Conservation (phyloP, 192 early-diverging fungal species). For the Kappamyces sp. region DNA sequence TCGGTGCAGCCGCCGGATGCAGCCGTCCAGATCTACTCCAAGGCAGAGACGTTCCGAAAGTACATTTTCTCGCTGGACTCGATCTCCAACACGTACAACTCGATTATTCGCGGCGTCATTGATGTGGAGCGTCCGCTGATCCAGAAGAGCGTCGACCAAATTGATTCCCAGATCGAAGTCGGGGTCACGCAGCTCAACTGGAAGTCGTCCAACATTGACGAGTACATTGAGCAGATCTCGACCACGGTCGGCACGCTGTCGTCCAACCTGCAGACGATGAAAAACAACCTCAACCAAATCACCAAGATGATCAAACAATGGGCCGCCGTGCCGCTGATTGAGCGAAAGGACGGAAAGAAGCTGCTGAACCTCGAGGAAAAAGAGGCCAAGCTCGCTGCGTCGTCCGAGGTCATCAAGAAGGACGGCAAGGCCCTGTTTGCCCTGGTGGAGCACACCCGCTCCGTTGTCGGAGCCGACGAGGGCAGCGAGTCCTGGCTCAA, state of each 20-base stretch:
- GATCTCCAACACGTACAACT: constrained; percentile 51
- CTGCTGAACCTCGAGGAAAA: constrained; percentile 60
- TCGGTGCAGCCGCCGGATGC: constrained; percentile 40
- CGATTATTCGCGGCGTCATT: constrained; percentile 43
- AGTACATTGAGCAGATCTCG: constrained; percentile 44
- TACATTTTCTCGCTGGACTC: constrained; percentile 58
- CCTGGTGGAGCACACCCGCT: constrained; percentile 45
- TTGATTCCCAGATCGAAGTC: constrained; percentile 48
- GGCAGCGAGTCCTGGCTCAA: constrained; percentile 38
- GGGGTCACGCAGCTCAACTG: constrained; percentile 53
- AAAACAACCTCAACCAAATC: constrained; percentile 57
- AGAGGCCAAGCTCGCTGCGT: constrained; percentile 44
- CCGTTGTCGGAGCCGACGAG: constrained; percentile 39
- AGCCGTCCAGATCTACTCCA: constrained; percentile 47
- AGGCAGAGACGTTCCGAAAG: constrained; percentile 52
- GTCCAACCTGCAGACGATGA: constrained; percentile 46
- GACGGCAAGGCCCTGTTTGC: constrained; percentile 46
- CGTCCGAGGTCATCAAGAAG: constrained; percentile 48
- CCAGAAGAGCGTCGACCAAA: constrained; percentile 39
- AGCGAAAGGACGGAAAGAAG: constrained; percentile 59
- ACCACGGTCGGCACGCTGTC: constrained; percentile 47
- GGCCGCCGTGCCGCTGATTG: constrained; percentile 47
- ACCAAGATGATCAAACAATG: constrained; percentile 59
- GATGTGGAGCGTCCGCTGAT: constrained; percentile 60
- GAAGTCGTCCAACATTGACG: constrained; percentile 48